Evolutionary conservation across 2,329 filamentous ascomycete genomes (phyloP).

Genomic region (Cercospora berteroae): DNA sequence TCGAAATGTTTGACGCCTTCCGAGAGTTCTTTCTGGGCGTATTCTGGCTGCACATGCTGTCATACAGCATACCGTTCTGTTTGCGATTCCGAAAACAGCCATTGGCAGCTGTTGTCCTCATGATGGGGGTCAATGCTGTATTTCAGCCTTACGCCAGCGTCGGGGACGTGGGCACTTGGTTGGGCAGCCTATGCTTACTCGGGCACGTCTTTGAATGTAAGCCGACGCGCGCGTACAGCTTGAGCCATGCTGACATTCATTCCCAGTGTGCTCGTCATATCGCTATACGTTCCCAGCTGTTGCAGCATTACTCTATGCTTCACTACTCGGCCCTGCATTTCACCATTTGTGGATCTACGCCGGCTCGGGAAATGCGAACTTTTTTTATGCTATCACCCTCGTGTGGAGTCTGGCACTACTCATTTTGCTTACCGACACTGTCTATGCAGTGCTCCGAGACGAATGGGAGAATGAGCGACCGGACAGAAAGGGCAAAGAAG

Average conservation of each 20-base stretch:
- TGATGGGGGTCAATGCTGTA: constrained; percentile 85
- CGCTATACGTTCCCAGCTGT: constrained; percentile 87
- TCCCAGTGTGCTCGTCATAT: constrained; percentile 61
- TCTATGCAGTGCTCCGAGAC: constrained; percentile 85
- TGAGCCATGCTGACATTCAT: constrained; percentile 1
- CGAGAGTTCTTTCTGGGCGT: constrained; percentile 94
- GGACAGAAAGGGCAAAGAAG: constrained; percentile 84
- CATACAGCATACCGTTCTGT: constrained; percentile 83
- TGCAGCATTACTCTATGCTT: constrained; percentile 80
- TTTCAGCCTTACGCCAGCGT: constrained; percentile 98
- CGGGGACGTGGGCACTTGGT: constrained; percentile 81
- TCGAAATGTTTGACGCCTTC: constrained; percentile 99
- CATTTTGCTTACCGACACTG: constrained; percentile 78
- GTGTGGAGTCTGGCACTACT: constrained; percentile 93
- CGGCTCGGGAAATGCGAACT: constrained; percentile 95
- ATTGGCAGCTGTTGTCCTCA: constrained; percentile 76
- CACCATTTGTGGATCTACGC: constrained; percentile 98
- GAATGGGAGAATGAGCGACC: constrained; percentile 92
- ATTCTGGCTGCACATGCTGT: constrained; percentile 92
- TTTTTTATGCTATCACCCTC: constrained; percentile 98
- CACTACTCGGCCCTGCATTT: constrained; percentile 87
- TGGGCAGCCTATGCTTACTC: constrained; percentile 79
- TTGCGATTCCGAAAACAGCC: constrained; percentile 82
- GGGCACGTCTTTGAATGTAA: constrained; percentile 82
- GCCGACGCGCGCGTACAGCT: constrained; percentile 34